Conservation (phyloP, 257 asterid genomes). For the Solanum neorickii region DNA sequence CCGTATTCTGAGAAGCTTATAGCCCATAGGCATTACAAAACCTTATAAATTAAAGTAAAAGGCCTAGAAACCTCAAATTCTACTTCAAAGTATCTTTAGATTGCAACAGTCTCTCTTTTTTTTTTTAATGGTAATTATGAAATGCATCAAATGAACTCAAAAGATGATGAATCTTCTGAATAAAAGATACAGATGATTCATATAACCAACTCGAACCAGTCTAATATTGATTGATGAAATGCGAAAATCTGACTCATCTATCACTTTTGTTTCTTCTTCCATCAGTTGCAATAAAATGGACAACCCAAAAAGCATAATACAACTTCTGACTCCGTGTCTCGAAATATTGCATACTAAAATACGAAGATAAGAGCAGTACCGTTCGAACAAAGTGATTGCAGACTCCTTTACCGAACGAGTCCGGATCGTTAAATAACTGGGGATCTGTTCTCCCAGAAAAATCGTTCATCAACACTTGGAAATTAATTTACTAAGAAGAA, state of each 20-base stretch:
- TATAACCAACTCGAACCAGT: not conserved
- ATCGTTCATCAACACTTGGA: not conserved
- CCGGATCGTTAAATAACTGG: conserved; percentile 30
- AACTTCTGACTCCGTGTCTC: not conserved
- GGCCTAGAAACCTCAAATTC: not conserved
- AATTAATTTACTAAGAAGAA: not conserved
- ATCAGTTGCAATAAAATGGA: not conserved
- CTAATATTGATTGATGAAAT: not conserved
- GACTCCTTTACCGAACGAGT: conserved; percentile 40
- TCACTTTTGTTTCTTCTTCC: not conserved
- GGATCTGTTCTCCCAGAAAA: not conserved
- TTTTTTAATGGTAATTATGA: not conserved
- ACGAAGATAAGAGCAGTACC: conserved; percentile 25
- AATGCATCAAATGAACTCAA: not conserved
- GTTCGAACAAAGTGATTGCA: conserved; percentile 79
- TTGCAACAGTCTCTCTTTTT: not conserved
- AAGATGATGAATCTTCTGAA: not conserved
- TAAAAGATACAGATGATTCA: not conserved
- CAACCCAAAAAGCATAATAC: not conserved
- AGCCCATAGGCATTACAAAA: not conserved
- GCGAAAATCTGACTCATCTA: not conserved
- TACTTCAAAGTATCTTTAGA: not conserved
- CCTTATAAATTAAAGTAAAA: not conserved
- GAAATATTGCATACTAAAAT: not conserved
- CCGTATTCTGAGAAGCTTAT: not conserved